Evolutionary conservation across 768 basidiomycete species (phyloP).

Genomic region (Suillus plorans): DNA sequence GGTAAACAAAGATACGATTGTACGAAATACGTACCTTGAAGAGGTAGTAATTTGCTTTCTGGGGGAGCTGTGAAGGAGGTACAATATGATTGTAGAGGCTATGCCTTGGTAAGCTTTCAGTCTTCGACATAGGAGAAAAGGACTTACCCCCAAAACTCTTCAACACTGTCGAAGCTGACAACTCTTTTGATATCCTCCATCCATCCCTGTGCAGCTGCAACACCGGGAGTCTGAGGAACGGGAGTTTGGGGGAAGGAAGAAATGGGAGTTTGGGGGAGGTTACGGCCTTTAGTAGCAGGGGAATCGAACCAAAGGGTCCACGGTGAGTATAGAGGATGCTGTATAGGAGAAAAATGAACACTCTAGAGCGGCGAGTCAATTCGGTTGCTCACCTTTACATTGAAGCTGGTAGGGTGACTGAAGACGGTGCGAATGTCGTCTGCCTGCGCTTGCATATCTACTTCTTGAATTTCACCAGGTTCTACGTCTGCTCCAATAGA

Average conservation of each 20-base stretch:
- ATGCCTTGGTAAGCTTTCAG: slow-evolving; percentile 15
- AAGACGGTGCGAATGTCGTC: slow-evolving; percentile 90
- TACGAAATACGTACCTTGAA: slow-evolving; percentile 71
- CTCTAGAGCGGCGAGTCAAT: not conserved
- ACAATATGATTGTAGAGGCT: slow-evolving; percentile 97
- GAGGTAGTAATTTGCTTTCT: slow-evolving; percentile 98
- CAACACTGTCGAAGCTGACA: slow-evolving; percentile 93
- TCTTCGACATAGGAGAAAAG: not conserved
- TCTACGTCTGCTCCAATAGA: slow-evolving; percentile 49
- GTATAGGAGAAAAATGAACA: slow-evolving; percentile 10
- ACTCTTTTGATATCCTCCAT: slow-evolving; percentile 99
- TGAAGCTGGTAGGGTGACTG: slow-evolving; percentile 89
- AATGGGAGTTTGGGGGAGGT: slow-evolving; percentile 80
- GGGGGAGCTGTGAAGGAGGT: slow-evolving; percentile 87
- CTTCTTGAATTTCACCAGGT: slow-evolving; percentile 84
- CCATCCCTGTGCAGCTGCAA: slow-evolving; percentile 82
- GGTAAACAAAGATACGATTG: not conserved
- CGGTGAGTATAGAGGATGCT: slow-evolving; percentile 93
- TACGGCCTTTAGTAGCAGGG: slow-evolving; percentile 85
- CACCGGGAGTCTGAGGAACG: slow-evolving; percentile 68
- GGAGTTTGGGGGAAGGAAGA: slow-evolving; percentile 79
- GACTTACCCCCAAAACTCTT: slow-evolving; percentile 98
- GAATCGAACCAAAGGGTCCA: slow-evolving; percentile 99
- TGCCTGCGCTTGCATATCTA: slow-evolving; percentile 81
- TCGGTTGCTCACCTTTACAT: slow-evolving; percentile 75